Evolutionary conservation across 164 flowering plant species (phyloP), one percentile per base, ranked within the genome.

Genomic region (Stephania yunnanensis): DNA sequence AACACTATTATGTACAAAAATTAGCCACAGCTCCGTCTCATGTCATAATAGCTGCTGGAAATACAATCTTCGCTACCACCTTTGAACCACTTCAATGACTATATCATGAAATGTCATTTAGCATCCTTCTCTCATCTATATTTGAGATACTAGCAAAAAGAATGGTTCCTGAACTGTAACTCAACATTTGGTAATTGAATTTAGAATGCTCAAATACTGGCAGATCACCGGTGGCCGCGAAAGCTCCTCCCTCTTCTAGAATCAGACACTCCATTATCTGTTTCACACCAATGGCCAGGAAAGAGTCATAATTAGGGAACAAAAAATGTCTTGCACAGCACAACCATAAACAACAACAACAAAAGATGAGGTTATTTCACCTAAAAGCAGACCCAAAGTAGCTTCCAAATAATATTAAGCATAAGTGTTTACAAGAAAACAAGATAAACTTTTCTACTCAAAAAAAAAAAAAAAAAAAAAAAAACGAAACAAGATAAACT

Each of bases 251-350:
- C 80, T 76, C 85, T 74, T 76, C 82, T 80, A 66, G 89, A 80
- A 68, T 78, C 83, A 46, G 86, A 71, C 77, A 66, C 72, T 70
- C 74, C 74, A 17, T 76, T 85, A 71, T 83, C 89, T 84, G 83
- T 61, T 50, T 52, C 25, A 45, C 74, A 71, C 10, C 52, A 63
- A 63, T 19, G 36, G 66, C 55, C 55, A 50, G 66, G 22, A 63
- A 71, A 50, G 2, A 25, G 7, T 0, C 55, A 50, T 50, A 10
- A 50, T 10, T 50, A 50, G 36, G 8, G 13, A 50, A 48, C 53
- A 48, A 48, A 50, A 50, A 50, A 50, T 10, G 36, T 31, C 36
- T n/a, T 31, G 36, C 36, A 31, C 36, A 31, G 36, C 36, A 31
- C 1, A 31, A 31, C 36, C 36, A 31, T 31, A 31, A 31, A 3